A percentile compares a stretch with the other conserved stretches of the same genome.
phyloP scores from a whole-genome alignment of 2,329 filamentous ascomycete genomes.

The Colletotrichum trifolii region DNA sequence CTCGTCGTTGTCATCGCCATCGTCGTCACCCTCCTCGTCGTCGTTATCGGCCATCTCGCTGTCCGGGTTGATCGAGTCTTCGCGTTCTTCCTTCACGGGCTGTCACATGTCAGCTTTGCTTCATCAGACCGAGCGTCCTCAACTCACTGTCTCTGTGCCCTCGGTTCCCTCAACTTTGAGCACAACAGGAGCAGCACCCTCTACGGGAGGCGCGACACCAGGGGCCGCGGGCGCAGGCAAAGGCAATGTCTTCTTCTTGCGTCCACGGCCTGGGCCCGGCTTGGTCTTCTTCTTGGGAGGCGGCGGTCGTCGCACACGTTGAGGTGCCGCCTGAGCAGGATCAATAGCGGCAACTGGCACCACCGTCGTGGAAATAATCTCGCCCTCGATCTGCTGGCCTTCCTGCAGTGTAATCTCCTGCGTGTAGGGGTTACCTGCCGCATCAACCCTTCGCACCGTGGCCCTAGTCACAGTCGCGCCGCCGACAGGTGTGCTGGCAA shows the following conservation, averaged over 20 bases:
- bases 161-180: constrained; percentile 33
- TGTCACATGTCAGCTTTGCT: constrained; percentile 39
- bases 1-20: constrained; percentile 60
- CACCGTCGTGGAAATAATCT: constrained; percentile 74
- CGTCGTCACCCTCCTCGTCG: constrained; percentile 60
- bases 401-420: constrained; percentile 86
- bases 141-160: constrained; percentile 34
- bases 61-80: constrained; percentile 58
- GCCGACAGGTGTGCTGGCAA: constrained; percentile 55
- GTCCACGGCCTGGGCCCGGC: constrained; percentile 78
- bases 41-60: constrained; percentile 65
- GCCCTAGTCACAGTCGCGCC: constrained; percentile 77
- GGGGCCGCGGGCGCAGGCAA: constrained; percentile 48
- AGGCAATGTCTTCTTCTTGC: constrained; percentile 78
- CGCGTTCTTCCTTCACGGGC: constrained; percentile 57
- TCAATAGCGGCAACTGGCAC: constrained; percentile 66
- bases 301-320: constrained; percentile 71
- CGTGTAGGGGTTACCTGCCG: constrained; percentile 82
- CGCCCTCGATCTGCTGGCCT: constrained; percentile 83
- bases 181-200: constrained; percentile 43
- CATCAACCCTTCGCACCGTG: constrained; percentile 82
- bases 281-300: constrained; percentile 85
- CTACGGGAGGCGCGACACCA: constrained; percentile 44
- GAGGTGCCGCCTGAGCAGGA: constrained; percentile 55
- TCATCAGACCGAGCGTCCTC: constrained; percentile 15